Evolutionary conservation across 495 filamentous ascomycete genomes (phyloP), one percentile per base, ranked within the genome.

Genomic region (Glutinoglossum americanum): DNA sequence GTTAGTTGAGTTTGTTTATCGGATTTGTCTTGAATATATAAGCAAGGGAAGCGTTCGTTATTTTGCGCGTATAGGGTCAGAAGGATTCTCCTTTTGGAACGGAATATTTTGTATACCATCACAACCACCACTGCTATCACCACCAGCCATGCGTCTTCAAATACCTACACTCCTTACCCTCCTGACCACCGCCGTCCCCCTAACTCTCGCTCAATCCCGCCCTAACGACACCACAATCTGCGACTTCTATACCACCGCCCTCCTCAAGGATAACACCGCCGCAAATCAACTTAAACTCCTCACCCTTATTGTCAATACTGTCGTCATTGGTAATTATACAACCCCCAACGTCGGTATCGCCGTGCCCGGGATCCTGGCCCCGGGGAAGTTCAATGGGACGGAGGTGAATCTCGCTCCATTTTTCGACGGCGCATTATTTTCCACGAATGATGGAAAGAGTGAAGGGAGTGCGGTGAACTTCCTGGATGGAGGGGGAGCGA

Each of bases 271-370:
- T 48, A 79, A 76, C 66, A 78, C 71, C 32, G 73, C 74, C 19
- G 71, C 68, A 30, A 77, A 76, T 60, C 75, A 79, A 62, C 62
- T 64, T 45, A 72, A 67, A 1, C 67, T 80, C 26, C 57, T 79
- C 54, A 77, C 74, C 6, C 66, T 75, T 19, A 61, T 79, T 30
- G 74, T 80, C 57, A 78, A 77, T 60, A 78, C 74, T 17, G 76
- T 70, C 3, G 73, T 77, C 57, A 74, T 76, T 57, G 76, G 76
- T 23, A 77, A 76, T 65, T 76, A 75, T 64, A 77, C 72, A 8
- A 61, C 62, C 55, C 69, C 72, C 19, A 76, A 74, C 54, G 67
- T 72, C 5, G 67, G 66, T 54, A 64, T 71, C 57, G 56, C 7
- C 0, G 73, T 78, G n/a, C 67, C 74, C 11, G 76, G 76, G 51